Evolutionary conservation across 768 basidiomycete genomes (phyloP), one percentile per base, ranked within the genome.

Genomic region (Suillus discolor): DNA sequence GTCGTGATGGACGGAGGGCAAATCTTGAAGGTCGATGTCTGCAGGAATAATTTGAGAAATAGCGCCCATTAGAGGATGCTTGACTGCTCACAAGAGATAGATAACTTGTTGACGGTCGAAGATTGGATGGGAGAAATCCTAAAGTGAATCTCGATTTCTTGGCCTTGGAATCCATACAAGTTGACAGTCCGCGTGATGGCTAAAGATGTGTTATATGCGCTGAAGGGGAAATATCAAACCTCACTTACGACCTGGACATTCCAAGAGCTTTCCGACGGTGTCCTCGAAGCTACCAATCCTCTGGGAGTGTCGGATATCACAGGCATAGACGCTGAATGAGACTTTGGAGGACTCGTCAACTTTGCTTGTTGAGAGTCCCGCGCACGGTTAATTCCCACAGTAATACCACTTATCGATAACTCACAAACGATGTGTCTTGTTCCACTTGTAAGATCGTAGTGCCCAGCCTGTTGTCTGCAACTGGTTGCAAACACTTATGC

Each of bases 401-500:
- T 15, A 34, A 55, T n/a, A 6, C 6, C 20, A 36, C 6, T n/a
- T n/a, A n/a, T 36, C 13, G 11, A 34, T n/a, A 4, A 55, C 54
- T 55, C 54, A 55, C 54, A 55, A 55, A 12, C 54, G 36, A n/a
- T 55, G 20, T 11, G 20, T 36, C 34, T 55, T 36, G 34, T n/a
- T n/a, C 54, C 54, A 55, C 34, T 55, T 55, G 31, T 55, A 55
- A 7, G 54, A 34, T 38, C 54, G 54, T n/a, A 55, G 36, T n/a
- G 54, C 31, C 54, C 54, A 55, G 20, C 54, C 54, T n/a, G 54
- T 55, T 36, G 54, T 55, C 34, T 6, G 31, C 31, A 55, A 20
- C 34, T 55, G 54, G 20, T 38, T n/a, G 54, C 34, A 36, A 55
- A 36, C 54, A 36, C 54, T 13, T 34, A 55, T 36, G 1, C 54